Conservation (phyloP, 306 rosid genomes). For the Malus sylvestris region DNA sequence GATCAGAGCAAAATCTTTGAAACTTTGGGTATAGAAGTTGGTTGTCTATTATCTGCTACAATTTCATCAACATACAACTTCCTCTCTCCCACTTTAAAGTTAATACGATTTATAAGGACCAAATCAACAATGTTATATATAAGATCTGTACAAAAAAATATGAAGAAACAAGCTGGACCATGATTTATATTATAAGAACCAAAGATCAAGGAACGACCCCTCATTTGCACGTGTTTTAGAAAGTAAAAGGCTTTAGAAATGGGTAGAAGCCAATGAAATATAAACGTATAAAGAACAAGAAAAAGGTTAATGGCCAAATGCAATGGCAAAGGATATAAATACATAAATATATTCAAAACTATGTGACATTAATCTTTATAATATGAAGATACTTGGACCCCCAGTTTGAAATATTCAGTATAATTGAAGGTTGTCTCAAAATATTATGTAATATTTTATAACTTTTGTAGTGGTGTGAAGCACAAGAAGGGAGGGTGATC, state of each 20-base stretch:
- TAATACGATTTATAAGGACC: not conserved
- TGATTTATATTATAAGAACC: not conserved
- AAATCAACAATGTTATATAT: not conserved
- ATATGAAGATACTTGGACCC: conserved; percentile 21
- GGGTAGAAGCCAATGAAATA: not conserved
- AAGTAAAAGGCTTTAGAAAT: not conserved
- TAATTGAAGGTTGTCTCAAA: conserved; percentile 3
- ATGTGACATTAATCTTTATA: not conserved
- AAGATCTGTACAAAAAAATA: too few relatives aligned
- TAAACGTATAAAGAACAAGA: not conserved
- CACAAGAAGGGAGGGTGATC: conserved; percentile 17
- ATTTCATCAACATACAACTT: not conserved
- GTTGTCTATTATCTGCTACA: too few relatives aligned
- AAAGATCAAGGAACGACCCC: not conserved
- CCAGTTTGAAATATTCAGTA: not conserved
- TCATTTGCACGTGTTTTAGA: not conserved
- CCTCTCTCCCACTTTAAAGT: not conserved
- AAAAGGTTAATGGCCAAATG: conserved; percentile 10
- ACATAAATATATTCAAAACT: not conserved
- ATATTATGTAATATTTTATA: not conserved
- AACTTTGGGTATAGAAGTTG: too few relatives aligned
- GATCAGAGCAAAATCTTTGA: too few relatives aligned
- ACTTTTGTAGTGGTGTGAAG: conserved; percentile 7
- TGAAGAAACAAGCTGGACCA: not conserved
- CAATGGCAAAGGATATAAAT: conserved; percentile 7